phyloP scores from a whole-genome alignment of 75 land plant species.

The Cryptomeria japonica region DNA sequence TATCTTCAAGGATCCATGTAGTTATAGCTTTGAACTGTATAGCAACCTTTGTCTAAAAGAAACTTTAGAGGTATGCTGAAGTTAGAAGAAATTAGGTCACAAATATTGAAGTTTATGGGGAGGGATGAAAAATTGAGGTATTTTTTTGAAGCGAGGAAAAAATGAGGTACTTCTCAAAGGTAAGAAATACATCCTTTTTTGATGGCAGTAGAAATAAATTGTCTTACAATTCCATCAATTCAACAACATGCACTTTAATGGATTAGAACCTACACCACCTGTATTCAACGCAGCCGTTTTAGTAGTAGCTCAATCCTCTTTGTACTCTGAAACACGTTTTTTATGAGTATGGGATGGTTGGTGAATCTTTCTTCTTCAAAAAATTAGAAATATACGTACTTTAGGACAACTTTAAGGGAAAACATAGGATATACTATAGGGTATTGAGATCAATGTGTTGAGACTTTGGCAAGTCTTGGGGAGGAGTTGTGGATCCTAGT shows the following conservation, averaged over 20 bases:
- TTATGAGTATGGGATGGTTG: too few relatives aligned
- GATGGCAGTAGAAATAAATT: background rate
- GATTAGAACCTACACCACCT: background rate
- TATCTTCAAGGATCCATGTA: background rate
- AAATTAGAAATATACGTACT: too few relatives aligned
- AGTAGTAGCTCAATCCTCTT: background rate
- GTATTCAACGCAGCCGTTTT: too few relatives aligned
- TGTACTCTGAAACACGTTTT: background rate
- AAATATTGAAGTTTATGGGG: too few relatives aligned
- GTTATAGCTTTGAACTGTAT: background rate
- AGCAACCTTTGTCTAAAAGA: background rate
- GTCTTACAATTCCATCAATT: background rate
- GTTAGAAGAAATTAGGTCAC: background rate
- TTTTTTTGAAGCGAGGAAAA: background rate
- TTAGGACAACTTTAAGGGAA: too few relatives aligned
- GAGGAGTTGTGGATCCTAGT: too few relatives aligned
- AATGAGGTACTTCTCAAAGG: background rate
- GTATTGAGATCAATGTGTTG: too few relatives aligned
- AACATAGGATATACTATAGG: too few relatives aligned
- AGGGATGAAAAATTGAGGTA: background rate
- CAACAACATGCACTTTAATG: background rate
- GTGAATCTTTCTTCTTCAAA: too few relatives aligned
- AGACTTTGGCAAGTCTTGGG: too few relatives aligned
- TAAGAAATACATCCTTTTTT: background rate
- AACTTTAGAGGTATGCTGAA: background rate